A percentile compares a stretch with the other conserved stretches of the same genome.
phyloP scores from a whole-genome alignment of 2,329 filamentous ascomycete species.

The Chalaropsis thielavioides region DNA sequence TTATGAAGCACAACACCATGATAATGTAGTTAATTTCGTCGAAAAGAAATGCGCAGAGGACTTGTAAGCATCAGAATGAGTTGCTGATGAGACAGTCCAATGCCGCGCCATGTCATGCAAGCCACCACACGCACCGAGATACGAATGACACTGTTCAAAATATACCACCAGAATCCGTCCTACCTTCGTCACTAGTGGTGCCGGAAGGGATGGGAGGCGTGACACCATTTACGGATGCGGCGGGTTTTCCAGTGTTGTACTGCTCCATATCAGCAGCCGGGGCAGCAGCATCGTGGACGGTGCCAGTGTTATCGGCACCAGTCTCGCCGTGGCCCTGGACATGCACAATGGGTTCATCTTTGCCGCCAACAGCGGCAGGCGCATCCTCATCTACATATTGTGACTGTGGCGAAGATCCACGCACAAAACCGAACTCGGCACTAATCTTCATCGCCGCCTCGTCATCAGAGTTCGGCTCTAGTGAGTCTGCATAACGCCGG shows the following conservation, averaged over 20 bases:
- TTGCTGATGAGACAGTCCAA: neutral
- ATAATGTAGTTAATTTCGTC: neutral
- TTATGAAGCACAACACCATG: neutral
- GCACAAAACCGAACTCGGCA: slow-evolving; percentile 8
- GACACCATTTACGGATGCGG: neutral
- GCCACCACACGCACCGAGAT: neutral
- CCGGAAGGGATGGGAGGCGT: neutral
- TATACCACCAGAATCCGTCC: neutral
- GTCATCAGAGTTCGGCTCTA: slow-evolving; percentile 42
- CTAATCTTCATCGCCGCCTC: slow-evolving; percentile 1
- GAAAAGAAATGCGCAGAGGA: neutral
- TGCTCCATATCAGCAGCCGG: slow-evolving; percentile 19
- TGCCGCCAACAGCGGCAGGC: slow-evolving; percentile 33
- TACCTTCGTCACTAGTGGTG: neutral
- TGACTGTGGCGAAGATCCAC: slow-evolving; percentile 6
- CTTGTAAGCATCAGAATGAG: neutral
- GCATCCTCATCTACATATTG: slow-evolving; percentile 24
- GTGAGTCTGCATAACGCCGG: slow-evolving; percentile 30
- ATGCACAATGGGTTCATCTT: slow-evolving; percentile 18
- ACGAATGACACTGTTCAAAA: neutral
- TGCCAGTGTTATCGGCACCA: neutral
- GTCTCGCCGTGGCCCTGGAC: slow-evolving; percentile 21
- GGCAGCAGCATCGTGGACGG: slow-evolving; percentile 19
- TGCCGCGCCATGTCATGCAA: neutral
- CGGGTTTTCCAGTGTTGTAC: neutral